These are phyloP conservation scores for Cystobasidiaceae sp. DNA, from an alignment of 1,284 basidiomycete genomes.

Conservation along the genomic window DNA sequence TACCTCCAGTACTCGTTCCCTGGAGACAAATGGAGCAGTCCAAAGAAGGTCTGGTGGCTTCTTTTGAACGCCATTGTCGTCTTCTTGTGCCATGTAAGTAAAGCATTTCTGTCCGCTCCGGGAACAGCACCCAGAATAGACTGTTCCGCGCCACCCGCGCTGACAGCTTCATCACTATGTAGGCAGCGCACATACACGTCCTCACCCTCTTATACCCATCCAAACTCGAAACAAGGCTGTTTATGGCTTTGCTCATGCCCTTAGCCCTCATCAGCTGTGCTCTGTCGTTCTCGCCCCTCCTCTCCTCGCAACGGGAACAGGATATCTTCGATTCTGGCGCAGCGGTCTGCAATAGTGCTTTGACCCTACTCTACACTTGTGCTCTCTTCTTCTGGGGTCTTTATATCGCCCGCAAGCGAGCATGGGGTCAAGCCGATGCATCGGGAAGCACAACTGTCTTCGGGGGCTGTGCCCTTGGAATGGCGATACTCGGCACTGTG, in stretches of 20 bases:
- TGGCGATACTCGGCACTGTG: conserved; percentile 72
- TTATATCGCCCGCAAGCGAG: conserved; percentile 78
- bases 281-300: conserved; percentile 76
- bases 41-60: conserved; percentile 73
- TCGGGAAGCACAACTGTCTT: conserved; percentile 89
- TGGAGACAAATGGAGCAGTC: conserved; percentile 60
- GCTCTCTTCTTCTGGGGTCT: conserved; percentile 91
- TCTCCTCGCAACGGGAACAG: conserved; percentile 52
- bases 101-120: neutral
- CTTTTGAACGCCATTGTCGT: conserved; percentile 78
- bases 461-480: conserved; percentile 68
- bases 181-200: conserved; percentile 98
- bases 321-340: conserved; percentile 70
- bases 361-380: conserved; percentile 86
- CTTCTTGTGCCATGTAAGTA: conserved; percentile 11
- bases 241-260: conserved; percentile 78
- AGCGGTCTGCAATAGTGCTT: conserved; percentile 91
- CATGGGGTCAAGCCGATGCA: conserved; percentile 68
- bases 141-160: neutral
- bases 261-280: conserved; percentile 77
- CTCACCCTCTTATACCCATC: conserved; percentile 93
- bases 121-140: neutral
- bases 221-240: conserved; percentile 78
- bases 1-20: conserved; percentile 73
- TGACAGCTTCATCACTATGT: conserved; percentile 23